Evolutionary conservation across 179 eudicot genomes (phyloP).

Genomic region (Silene noctiflora): DNA sequence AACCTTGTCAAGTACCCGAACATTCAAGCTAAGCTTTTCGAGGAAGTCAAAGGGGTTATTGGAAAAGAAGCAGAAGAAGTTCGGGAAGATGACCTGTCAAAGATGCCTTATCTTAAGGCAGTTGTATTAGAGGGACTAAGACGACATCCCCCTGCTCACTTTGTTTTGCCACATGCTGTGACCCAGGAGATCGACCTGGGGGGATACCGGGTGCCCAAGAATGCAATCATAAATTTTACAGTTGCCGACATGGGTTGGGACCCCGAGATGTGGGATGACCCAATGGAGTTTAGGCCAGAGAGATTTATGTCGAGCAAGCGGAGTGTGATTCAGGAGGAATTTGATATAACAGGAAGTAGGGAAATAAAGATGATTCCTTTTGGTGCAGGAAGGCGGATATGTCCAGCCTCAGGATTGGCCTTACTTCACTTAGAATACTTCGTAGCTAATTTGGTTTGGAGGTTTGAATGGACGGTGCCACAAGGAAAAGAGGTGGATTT

Average conservation of each 20-base stretch:
- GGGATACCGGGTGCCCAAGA: constrained; percentile 22
- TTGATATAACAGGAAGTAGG: constrained; percentile 17
- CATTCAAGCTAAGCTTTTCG: constrained; percentile 21
- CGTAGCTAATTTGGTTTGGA: constrained; percentile 17
- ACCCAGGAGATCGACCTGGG: constrained; percentile 21
- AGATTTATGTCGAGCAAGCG: constrained; percentile 7
- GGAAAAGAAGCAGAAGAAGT: constrained; percentile 14
- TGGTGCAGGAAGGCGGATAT: constrained; percentile 20
- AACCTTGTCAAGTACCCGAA: constrained; percentile 25
- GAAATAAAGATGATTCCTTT: constrained; percentile 23
- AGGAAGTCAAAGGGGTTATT: constrained; percentile 10
- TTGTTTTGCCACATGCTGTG: constrained; percentile 21
- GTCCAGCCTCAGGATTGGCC: constrained; percentile 12
- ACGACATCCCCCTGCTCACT: constrained; percentile 25
- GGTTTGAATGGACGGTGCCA: constrained; percentile 3
- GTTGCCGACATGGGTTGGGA: constrained; percentile 21
- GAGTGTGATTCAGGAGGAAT: constrained; percentile 7
- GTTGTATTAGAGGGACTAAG: constrained; percentile 23
- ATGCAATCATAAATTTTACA: constrained; percentile 16
- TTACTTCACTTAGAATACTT: constrained; percentile 18
- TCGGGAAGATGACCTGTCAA: constrained; percentile 13
- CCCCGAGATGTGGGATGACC: constrained; percentile 16
- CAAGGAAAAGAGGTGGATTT: constrained; percentile 17
- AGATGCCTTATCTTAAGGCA: constrained; percentile 26
- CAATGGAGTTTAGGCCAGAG: constrained; percentile 15